phyloP scores from a whole-genome alignment of 495 filamentous ascomycete genomes.

The Hyaloscypha variabilis region DNA sequence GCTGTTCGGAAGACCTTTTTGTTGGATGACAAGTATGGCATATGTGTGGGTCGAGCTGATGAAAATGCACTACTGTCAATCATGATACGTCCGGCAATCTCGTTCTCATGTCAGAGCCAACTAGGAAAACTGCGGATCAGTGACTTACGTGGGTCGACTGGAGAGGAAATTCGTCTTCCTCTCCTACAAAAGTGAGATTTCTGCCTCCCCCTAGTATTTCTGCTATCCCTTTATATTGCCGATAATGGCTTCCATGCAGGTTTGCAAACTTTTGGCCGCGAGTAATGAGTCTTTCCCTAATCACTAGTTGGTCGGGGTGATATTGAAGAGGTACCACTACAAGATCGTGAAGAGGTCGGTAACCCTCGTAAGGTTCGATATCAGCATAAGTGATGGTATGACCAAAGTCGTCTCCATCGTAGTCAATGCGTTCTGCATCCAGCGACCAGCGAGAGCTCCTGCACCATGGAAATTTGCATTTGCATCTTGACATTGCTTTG shows the following conservation, averaged over 20 bases:
- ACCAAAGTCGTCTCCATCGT: conserved; percentile 9
- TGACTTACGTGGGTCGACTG: not conserved
- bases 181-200: too few species aligned
- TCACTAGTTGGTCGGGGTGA: conserved; percentile 66
- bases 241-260: conserved; percentile 80
- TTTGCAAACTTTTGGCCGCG: conserved; percentile 81
- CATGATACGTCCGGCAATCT: conserved; percentile 19
- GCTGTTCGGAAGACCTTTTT: not conserved
- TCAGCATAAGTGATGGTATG: not conserved
- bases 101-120: too few species aligned
- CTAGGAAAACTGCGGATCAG: not conserved
- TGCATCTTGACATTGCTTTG: not conserved
- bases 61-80: conserved; percentile 14
- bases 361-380: conserved; percentile 64
- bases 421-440: not conserved
- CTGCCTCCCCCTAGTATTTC: conserved; percentile 2
- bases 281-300: conserved; percentile 67
- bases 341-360: conserved; percentile 75
- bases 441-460: not conserved
- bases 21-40: not conserved
- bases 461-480: not conserved
- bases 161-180: too few species aligned
- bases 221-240: conserved; percentile 23
- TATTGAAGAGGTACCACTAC: conserved; percentile 77
- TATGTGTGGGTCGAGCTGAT: not conserved